Base-by-base conservation (phyloP, 129 eudicot species). In the Artemisia argyi region DNA sequence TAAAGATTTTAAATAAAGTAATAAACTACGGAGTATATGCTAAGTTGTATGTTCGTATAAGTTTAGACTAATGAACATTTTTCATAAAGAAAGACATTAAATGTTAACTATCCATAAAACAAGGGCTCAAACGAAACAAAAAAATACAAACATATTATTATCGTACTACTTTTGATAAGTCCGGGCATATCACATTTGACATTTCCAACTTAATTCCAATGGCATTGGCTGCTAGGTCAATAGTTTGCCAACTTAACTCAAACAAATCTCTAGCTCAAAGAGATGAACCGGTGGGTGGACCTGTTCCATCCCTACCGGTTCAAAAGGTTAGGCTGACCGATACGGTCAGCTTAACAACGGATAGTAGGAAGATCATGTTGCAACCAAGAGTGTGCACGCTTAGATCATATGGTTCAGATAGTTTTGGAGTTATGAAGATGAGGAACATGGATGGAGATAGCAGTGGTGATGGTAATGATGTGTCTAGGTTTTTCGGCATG, bases 331-430 rank as follows among this genome's bases (percentile, higher is more conserved):
- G 72, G 67, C 66, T 61, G 68, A 13, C 67, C 10, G 6, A 69
- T 4, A 28, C 81, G 20, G 18, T 63, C 2, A 14, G 71, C 12
- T 20, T 39, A 3, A 39, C 70, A 5, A n/a, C 76, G 2, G 84
- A 79, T 58, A 70, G 55, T 5, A 88, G 71, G 58, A 89, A 87
- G 78, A 84, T 94, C 71, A 69, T 94, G 70, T 71, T 88, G 76
- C 99, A 94, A 77, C 99, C 99, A 0, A 66, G 99, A 76, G 79
- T 94, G 15, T 85, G 93, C 74, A 94, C 93, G 14, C 93, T 94
- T 16, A 77, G 98, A 66, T 83, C 97, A 44, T 94, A 85, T 47
- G 96, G 84, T 6, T 84, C 87, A 0, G 91, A 90, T 72, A 86
- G 78, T 11, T 75, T 49, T 4, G 96, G 86, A 22, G 82, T 82